These are phyloP conservation scores for Mallotus nudiflorus DNA, from an alignment of 345 rosid species.

Conservation along the genomic window DNA sequence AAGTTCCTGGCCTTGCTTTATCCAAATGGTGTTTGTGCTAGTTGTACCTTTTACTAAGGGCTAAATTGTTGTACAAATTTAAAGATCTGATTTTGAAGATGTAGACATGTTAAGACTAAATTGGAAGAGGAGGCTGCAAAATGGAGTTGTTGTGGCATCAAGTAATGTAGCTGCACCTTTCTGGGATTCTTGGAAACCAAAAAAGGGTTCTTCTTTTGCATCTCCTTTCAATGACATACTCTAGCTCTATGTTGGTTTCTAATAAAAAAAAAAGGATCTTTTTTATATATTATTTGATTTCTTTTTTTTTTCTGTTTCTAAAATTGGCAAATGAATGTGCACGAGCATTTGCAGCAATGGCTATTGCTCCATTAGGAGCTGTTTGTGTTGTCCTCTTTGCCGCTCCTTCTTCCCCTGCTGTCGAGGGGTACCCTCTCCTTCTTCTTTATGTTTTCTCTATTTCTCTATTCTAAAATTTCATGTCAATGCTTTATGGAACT, in stretches of 20 bases:
- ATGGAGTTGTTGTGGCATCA: conserved; percentile 29
- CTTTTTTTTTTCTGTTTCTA: not conserved
- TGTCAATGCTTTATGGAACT: too few species aligned
- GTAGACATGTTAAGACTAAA: too few species aligned
- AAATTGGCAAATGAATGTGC: conserved; percentile 6
- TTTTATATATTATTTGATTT: too few species aligned
- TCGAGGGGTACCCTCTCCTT: conserved; percentile 44
- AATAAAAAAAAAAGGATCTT: not conserved
- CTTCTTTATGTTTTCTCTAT: too few species aligned
- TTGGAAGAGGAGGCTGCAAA: not conserved
- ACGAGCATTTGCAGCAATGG: conserved; percentile 99
- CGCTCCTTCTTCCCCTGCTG: conserved; percentile 79
- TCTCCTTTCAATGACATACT: conserved; percentile 69
- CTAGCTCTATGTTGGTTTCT: conserved; percentile 91
- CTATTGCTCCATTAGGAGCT: conserved; percentile 91
- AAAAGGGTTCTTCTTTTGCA: conserved; percentile 39
- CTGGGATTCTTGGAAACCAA: conserved; percentile 82
- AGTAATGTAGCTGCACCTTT: conserved; percentile 42
- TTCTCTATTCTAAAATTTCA: too few species aligned
- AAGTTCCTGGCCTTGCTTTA: too few species aligned
- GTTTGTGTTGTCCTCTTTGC: conserved; percentile 81
- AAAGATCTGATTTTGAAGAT: too few species aligned
- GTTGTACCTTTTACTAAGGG: too few species aligned
- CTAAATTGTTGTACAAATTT: too few species aligned
- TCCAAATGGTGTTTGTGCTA: too few species aligned